phyloP scores from a whole-genome alignment of 225 moss, liverwort and hornwort genomes.

The Sphagnum tenellum region DNA sequence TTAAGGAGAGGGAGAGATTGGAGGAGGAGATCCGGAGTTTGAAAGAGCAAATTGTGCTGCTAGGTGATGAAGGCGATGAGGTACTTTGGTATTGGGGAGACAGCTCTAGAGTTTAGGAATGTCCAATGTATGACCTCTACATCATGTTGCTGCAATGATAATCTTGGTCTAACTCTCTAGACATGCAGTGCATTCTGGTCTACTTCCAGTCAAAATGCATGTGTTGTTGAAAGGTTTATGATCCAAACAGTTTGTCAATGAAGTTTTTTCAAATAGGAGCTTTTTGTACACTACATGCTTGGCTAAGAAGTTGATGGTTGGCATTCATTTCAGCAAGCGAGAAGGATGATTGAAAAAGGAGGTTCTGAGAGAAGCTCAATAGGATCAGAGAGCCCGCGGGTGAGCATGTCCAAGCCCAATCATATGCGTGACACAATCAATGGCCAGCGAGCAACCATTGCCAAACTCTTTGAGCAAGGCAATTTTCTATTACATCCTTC shows the following conservation, averaged over 20 bases:
- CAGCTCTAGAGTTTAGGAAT: background rate
- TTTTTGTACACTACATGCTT: too few relatives aligned
- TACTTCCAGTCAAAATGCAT: too few relatives aligned
- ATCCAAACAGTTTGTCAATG: too few relatives aligned
- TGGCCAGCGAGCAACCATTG: conserved; percentile 96
- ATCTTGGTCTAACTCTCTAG: too few relatives aligned
- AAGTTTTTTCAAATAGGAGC: too few relatives aligned
- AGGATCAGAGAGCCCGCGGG: conserved; percentile 81
- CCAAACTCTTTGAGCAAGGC: conserved; percentile 99
- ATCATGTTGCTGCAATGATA: background rate
- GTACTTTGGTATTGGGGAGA: conserved; percentile 9
- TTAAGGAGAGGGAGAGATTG: conserved; percentile 35
- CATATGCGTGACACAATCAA: conserved; percentile 93
- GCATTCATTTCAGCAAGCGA: conserved; percentile 22
- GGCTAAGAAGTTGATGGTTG: too few relatives aligned
- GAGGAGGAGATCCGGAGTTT: conserved; percentile 50
- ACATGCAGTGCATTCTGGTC: too few relatives aligned
- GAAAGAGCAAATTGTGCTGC: conserved; percentile 53
- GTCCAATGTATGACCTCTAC: background rate
- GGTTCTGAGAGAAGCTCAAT: conserved; percentile 66
- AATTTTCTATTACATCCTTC: background rate
- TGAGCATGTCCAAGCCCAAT: conserved; percentile 48
- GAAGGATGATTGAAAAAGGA: conserved; percentile 59
- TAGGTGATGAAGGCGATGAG: conserved; percentile 71
- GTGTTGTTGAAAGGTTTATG: too few relatives aligned